Conservation (phyloP, 2,329 filamentous ascomycete genomes). For the Lachnellula arida region DNA sequence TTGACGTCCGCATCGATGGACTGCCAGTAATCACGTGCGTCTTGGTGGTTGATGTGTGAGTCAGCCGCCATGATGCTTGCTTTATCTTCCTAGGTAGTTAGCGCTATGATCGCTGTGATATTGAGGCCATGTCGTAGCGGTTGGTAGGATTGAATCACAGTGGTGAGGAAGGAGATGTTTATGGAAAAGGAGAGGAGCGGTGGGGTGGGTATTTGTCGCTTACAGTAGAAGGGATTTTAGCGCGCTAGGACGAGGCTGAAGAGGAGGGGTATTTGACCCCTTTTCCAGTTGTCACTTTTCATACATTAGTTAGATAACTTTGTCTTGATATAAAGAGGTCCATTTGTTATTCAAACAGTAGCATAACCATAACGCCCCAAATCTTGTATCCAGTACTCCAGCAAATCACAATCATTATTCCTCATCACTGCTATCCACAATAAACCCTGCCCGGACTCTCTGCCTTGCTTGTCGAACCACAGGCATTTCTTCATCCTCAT, state of each 20-base stretch:
- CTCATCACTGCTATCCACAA: constrained; percentile 55
- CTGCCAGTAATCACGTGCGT: constrained; percentile 44
- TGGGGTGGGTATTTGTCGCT: not conserved
- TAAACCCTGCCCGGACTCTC: constrained; percentile 48
- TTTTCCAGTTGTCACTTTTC: not conserved
- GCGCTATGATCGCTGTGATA: not conserved
- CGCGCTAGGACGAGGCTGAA: not conserved
- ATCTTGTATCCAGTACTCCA: constrained; percentile 3
- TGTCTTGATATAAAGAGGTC: not conserved
- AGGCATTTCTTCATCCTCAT: constrained; percentile 40
- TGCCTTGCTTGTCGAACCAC: constrained; percentile 27
- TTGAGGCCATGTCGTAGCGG: not conserved
- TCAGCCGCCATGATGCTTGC: constrained; percentile 12
- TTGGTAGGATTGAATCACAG: not conserved
- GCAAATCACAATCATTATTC: constrained; percentile 22
- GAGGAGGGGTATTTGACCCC: not conserved
- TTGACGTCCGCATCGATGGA: constrained; percentile 49
- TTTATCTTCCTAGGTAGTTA: not conserved
- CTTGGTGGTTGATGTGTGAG: constrained; percentile 28
- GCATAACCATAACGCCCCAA: not conserved
- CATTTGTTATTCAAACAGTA: not conserved
- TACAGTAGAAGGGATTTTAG: not conserved
- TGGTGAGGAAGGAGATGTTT: not conserved
- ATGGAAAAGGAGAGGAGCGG: not conserved
- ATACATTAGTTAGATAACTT: not conserved